phyloP scores from a whole-genome alignment of 2,329 filamentous ascomycete species.

The Lecanosticta acicola region DNA sequence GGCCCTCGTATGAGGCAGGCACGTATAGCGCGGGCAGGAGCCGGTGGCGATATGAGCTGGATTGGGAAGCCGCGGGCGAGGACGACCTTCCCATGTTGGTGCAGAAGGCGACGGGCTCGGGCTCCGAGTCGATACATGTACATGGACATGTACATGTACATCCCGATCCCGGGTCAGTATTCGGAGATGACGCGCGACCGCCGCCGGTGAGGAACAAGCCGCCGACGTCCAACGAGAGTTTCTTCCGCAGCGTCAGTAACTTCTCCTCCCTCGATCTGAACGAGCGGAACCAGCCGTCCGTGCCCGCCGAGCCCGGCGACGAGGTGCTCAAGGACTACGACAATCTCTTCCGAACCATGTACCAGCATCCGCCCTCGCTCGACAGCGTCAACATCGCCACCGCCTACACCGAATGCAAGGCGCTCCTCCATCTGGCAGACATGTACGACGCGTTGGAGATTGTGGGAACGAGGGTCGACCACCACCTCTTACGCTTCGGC shows the following conservation, averaged over 20 bases:
- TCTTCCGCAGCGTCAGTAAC: slow-evolving; percentile 85
- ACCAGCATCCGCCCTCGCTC: slow-evolving; percentile 79
- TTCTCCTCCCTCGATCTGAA: slow-evolving; percentile 55
- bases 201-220: slow-evolving; percentile 57
- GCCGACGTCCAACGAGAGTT: slow-evolving; percentile 58
- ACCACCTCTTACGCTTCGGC: slow-evolving; percentile 89
- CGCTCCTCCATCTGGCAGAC: slow-evolving; percentile 80
- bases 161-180: slow-evolving; percentile 20
- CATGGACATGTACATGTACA: slow-evolving; percentile 77
- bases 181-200: slow-evolving; percentile 35
- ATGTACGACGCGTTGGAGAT: slow-evolving; percentile 88
- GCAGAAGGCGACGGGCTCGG: slow-evolving; percentile 59
- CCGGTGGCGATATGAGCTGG: slow-evolving; percentile 83
- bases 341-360: slow-evolving; percentile 92
- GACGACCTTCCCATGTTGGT: slow-evolving; percentile 75
- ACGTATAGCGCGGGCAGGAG: slow-evolving; percentile 51
- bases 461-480: slow-evolving; percentile 83
- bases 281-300: slow-evolving; percentile 36
- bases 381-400: slow-evolving; percentile 85
- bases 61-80: slow-evolving; percentile 61
- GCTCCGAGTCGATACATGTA: too few species aligned
- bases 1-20: slow-evolving; percentile 23
- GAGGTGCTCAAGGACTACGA: slow-evolving; percentile 88
- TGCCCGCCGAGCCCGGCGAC: slow-evolving; percentile 52
- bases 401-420: slow-evolving; percentile 91